Evolutionary conservation across 768 basidiomycete genomes (phyloP), one percentile per base, ranked within the genome.

Genomic region (Tricholoma hemisulphureum): DNA sequence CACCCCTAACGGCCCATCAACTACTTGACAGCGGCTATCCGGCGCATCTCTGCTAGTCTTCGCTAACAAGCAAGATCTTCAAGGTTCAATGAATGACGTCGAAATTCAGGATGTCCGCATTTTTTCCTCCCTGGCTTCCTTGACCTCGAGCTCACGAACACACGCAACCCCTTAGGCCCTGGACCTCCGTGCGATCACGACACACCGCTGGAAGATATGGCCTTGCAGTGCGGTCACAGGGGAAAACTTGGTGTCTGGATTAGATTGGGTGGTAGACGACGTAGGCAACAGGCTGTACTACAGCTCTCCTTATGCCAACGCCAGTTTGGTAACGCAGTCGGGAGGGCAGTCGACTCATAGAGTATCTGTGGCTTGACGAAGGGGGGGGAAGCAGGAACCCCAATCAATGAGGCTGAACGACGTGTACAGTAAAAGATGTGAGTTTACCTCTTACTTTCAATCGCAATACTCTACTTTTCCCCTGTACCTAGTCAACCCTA

Each of bases 41-140:
- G 96, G 97, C n/a, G 97, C 97, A 41, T 95, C 94, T 11, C 81
- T 98, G 51, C 84, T 98, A 34, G 87, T 98, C 54, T 92, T 98
- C 69, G 97, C 97, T 26, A 99, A 99, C 75, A 99, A 99, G 73
- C 95, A 97, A 69, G 97, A 99, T 75, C 83, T 98, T 57, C 82
- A 83, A 57, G 92, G 93, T 50, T 89, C 94, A 1, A 85, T 98
- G 86, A 82, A 83, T 29, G 83, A 87, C 60, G 70, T 74, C 29
- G 93, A 97, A 75, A 97, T 98, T 63, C 80, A 86, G 59, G 81
- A 91, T 68, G 95, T 92, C 71, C 71, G 89, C 50, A 20, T 45
- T 51, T 58, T 64, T 59, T 61, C 28, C 28, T 63, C 32, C 55
- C 58, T 56, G 62, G 53, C 51, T 51, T 45, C 57, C 58, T 56